Base-by-base conservation (phyloP, 2,329 filamentous ascomycete species). In the Talaromyces rugulosus region DNA sequence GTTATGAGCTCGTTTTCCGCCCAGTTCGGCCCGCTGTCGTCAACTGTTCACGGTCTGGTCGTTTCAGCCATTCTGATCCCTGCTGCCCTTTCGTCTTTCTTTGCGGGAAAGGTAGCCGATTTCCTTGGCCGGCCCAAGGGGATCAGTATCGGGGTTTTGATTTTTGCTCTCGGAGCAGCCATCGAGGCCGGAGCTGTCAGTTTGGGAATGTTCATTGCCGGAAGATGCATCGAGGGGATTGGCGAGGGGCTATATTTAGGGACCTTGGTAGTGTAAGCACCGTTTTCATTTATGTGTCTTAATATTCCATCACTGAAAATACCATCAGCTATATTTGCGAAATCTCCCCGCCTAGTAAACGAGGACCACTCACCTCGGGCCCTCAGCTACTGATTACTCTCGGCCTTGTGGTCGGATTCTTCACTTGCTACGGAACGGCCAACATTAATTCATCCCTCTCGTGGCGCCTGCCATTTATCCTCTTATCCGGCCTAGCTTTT, bases 51-150 rank as follows among this genome's bases (percentile, higher is more conserved):
- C 58, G 86, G 86, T 0, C 75, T 87, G 16, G 81, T 83, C 1
- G 84, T 89, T 3, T 87, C 85, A 0, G 79, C 80, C 2, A 84
- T 88, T 60, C 73, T 88, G 56, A 77, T 88, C 33, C 82, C 85
- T 0, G 85, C 83, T 5, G 81, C 81, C 0, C 68, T 86, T 11
- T 82, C 85, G 1, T 85, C 85, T 0, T 75, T 87, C 40, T 82
- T 87, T 61, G 84, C 83, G 0, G 81, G 86, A 0, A 78, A 82
- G 63, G 75, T 87, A 2, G 82, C 78, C 5, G 82, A 82, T 66
- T 75, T 70, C 65, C 77, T 82, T 5, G 85, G 85, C 0, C 77
- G 85, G 11, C 74, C 82, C 0, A 74, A 73, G 16, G 77, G 79
- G 0, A 82, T 85, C 28, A 75, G 77, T 16, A 77, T 83, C 2